Evolutionary conservation across 2,329 filamentous ascomycete genomes (phyloP), one percentile per base, ranked within the genome.

Genomic region (Passalora sequoiae): DNA sequence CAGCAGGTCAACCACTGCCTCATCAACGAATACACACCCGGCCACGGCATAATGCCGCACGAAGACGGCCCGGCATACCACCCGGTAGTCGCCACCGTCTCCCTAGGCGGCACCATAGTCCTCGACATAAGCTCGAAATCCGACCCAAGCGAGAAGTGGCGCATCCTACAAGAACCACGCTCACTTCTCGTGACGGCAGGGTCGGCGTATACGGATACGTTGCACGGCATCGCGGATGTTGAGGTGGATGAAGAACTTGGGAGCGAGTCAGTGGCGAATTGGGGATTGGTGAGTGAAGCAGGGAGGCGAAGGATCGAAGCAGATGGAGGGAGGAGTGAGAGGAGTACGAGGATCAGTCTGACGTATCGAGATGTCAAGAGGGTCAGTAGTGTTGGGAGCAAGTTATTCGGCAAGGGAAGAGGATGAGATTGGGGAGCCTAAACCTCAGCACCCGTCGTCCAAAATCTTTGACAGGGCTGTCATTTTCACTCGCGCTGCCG

Each of bases 1-100:
- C n/a, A n/a, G n/a, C n/a, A n/a, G n/a, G 87, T 91, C 2, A 98
- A 97, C 58, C 92, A 97, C 67, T 87, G 94, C 33, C 73, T 97
- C 27, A 81, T 97, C 56, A 98, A 98, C 60, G 89, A 96, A 64
- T 98, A 97, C 64, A 74, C 75, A 1, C 80, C 86, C 0, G 87
- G 86, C 2, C 79, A 95, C 50, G 91, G 91, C n/a, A 97, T 97
- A 54, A 94, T 96, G 86, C 83, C 89, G 35, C 91, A 97, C 64
- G 92, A 96, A 72, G 91, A 98, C 64, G 92, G 91, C 1, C 70
- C 77, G 6, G 87, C 91, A 7, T 98, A 98, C 62, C 77, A 85
- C 60, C 85, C 85, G 1, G 80, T 94, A 10, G 91, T 96, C 9
- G 92, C 88, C 52, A 97, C 92, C 1, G 83, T 97, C 50, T 94